A percentile compares a stretch with the other conserved stretches of the same genome.
Conservation (phyloP, 495 filamentous ascomycete genomes). For the Daldinia grandis region DNA sequence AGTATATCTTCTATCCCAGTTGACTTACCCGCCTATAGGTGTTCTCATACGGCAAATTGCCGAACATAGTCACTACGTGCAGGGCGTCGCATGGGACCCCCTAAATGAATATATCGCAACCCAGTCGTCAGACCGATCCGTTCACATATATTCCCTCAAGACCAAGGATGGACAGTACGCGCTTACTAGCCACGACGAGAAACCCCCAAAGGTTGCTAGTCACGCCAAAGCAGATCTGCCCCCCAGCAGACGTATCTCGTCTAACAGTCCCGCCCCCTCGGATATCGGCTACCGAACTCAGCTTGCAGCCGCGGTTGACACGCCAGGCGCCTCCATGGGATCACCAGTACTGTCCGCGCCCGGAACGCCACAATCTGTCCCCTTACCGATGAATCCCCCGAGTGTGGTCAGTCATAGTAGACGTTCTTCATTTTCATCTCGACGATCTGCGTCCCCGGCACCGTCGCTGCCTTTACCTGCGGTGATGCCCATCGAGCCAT, state of each 20-base stretch:
- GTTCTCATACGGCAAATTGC: constrained; percentile 94
- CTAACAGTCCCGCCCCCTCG: constrained; percentile 90
- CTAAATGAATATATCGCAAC: constrained; percentile 98
- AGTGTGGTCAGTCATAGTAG: constrained; percentile 86
- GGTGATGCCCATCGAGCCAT: constrained; percentile 83
- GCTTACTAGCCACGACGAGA: constrained; percentile 61
- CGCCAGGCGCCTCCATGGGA: constrained; percentile 65
- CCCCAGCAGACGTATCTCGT: constrained; percentile 84
- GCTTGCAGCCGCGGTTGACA: constrained; percentile 62
- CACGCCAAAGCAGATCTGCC: constrained; percentile 90
- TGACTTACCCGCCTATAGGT: constrained; percentile 58
- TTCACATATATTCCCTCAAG: constrained; percentile 95
- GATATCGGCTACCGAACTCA: constrained; percentile 70
- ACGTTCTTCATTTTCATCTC: constrained; percentile 93
- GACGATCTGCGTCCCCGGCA: constrained; percentile 92
- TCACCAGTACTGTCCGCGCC: constrained; percentile 92
- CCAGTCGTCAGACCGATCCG: constrained; percentile 96
- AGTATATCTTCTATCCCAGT: not conserved
- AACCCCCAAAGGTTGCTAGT: constrained; percentile 58
- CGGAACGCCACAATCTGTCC: constrained; percentile 89
- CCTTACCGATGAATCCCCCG: constrained; percentile 97
- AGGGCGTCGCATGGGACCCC: constrained; percentile 98
- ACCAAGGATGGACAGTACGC: constrained; percentile 97
- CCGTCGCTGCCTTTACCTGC: constrained; percentile 94
- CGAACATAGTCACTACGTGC: constrained; percentile 98